Base-by-base conservation (phyloP, 306 rosid genomes). In the Hylodesmum podocarpum region DNA sequence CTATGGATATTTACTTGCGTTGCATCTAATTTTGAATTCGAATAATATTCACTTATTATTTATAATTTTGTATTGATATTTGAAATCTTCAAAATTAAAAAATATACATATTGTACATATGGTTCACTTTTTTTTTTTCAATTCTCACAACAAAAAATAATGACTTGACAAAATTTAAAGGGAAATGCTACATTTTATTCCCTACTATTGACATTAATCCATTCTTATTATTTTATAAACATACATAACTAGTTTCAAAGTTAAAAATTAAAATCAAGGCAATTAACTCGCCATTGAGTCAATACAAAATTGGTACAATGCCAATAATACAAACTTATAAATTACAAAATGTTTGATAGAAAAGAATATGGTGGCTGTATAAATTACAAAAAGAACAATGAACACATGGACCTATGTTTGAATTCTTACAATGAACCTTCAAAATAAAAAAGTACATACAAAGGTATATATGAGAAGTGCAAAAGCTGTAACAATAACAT, bases 401-500 rank as follows among this genome's bases (percentile, higher is more conserved):
- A 74, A 44, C 51, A 75, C 36, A 50, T 14, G 41, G 14, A 5
- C 34, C 78, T 76, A 49, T 58, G 27, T 18, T 58, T 43, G 21
- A 57, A 72, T 55, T 51, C 67, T 34, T 63, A 67, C 36, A 73
- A 18, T 31, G 19, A 59, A 5, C 31, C 49, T 39, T 29, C 59
- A 47, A 39, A 11, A 61, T 16, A 2, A 3, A 67, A 59, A 18
- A 9, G 15, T 25, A 64, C 29, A 80, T 83, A 70, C 84, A 78
- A 54, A 69, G 1, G 31, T 77, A 57, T 24, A 25, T 31, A 15
- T 39, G 11, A 74, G 39, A 75, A 69, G 12, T 13, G 6, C 27
- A 73, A 73, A 73, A 77, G 6, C 3, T 15, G 14, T 51, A 54
- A 22, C 13, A 49, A 11, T 51, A 54, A 22, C 13, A 49, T 21